A percentile compares a stretch with the other conserved stretches of the same genome.
phyloP scores from a whole-genome alignment of 176 grass and related monocot genomes.

The Carex myosuroides region DNA sequence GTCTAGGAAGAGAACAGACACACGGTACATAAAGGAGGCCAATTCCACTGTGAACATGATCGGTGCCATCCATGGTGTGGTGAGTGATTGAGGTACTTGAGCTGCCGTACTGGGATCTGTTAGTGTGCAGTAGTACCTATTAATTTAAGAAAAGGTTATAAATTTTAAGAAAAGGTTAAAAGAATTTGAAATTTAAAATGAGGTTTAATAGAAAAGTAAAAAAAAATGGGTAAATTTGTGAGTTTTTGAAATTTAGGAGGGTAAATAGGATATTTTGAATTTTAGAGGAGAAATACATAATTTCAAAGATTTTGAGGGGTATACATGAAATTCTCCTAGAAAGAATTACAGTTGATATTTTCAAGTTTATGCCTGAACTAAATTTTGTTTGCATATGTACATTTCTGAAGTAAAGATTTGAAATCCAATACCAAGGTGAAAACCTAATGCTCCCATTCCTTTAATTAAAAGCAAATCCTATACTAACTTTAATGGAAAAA shows the following conservation, averaged over 20 bases:
- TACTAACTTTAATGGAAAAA: background rate
- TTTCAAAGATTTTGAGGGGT: too few species aligned
- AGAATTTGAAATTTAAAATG: too few species aligned
- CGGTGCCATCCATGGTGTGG: constrained; percentile 21
- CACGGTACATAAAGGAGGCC: constrained; percentile 63
- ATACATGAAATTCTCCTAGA: too few species aligned
- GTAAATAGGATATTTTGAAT: too few species aligned
- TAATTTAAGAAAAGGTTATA: background rate
- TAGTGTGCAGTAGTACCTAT: constrained; percentile 7
- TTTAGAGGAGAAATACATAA: too few species aligned
- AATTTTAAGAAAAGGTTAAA: too few species aligned
- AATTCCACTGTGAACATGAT: constrained; percentile 53
- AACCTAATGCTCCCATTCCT: background rate
- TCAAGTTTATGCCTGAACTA: background rate
- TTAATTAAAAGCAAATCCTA: background rate
- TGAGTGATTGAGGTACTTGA: constrained; percentile 19
- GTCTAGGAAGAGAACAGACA: constrained; percentile 53
- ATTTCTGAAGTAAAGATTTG: background rate
- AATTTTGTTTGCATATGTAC: background rate
- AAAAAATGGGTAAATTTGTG: too few species aligned
- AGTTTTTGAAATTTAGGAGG: too few species aligned
- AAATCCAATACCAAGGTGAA: background rate
- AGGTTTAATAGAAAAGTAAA: too few species aligned
- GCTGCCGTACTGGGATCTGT: background rate
- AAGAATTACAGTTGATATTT: background rate